Evolutionary conservation across 345 rosid species (phyloP).

Genomic region (Salix suchowensis): DNA sequence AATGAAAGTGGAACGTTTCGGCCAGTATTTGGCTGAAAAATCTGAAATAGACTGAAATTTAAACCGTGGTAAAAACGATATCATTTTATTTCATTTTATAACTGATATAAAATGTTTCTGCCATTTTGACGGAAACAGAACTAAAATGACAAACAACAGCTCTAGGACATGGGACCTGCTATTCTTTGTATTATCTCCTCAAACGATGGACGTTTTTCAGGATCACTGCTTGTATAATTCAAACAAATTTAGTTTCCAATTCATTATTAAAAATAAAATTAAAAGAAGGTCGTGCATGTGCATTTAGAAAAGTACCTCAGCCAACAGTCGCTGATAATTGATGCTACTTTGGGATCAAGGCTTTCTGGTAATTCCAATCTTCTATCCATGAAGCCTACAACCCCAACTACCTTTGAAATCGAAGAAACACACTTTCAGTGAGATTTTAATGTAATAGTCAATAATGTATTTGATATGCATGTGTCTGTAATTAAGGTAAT

Average conservation of each 20-base stretch:
- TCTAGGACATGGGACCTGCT: conserved; percentile 9
- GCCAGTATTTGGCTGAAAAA: too few species aligned
- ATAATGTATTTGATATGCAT: not conserved
- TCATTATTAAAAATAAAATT: not conserved
- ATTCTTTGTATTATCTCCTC: conserved; percentile 61
- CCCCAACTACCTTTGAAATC: conserved; percentile 60
- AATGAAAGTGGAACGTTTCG: too few species aligned
- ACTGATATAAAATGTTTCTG: too few species aligned
- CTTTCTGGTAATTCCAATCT: conserved; percentile 75
- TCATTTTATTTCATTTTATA: too few species aligned
- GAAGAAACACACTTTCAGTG: not conserved
- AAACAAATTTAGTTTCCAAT: not conserved
- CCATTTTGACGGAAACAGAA: too few species aligned
- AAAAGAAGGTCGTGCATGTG: too few species aligned
- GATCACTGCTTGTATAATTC: conserved; percentile 45
- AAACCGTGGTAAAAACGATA: too few species aligned
- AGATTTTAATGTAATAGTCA: not conserved
- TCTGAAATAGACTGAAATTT: fast-evolving
- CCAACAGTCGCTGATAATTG: conserved; percentile 77
- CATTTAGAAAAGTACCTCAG: conserved; percentile 37
- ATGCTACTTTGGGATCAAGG: conserved; percentile 55
- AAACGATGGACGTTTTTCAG: conserved; percentile 64
- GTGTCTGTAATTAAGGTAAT: not conserved
- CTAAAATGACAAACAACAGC: too few species aligned
- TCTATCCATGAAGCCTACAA: conserved; percentile 90